Conservation (phyloP, 164 flowering plant genomes). For the Stephania yunnanensis region DNA sequence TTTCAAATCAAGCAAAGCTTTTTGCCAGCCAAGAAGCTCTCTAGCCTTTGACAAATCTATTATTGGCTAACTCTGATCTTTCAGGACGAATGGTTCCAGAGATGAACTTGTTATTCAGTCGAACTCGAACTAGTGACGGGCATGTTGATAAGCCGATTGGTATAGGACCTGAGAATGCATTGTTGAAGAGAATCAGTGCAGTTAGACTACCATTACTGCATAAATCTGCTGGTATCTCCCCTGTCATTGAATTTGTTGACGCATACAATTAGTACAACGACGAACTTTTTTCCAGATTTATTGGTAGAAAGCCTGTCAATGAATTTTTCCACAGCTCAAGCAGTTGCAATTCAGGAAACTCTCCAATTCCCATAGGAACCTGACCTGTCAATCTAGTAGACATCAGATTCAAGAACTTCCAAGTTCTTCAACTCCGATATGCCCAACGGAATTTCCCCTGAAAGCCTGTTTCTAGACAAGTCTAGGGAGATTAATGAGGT, state of each 20-base stretch:
- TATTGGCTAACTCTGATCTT: slow-evolving; percentile 72
- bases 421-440: slow-evolving; percentile 46
- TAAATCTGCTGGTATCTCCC: slow-evolving; percentile 59
- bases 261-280: slow-evolving; percentile 78
- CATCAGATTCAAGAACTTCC: slow-evolving; percentile 74
- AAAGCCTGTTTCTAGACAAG: slow-evolving; percentile 66
- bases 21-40: no score
- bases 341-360: slow-evolving; percentile 43
- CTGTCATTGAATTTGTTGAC: slow-evolving; percentile 76
- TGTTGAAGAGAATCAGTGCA: slow-evolving; percentile 91
- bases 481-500: slow-evolving; percentile 52
- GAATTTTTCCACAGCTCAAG: slow-evolving; percentile 95
- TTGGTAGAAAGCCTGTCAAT: slow-evolving; percentile 66
- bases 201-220: slow-evolving; percentile 68
- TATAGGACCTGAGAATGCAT: slow-evolving; percentile 67
- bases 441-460: slow-evolving; percentile 68
- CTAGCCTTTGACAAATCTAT: no score
- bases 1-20: no score
- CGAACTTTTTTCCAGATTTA: slow-evolving; percentile 59
- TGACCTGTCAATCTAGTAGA: slow-evolving; percentile 59
- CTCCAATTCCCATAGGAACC: slow-evolving; percentile 48
- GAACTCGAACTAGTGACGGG: slow-evolving; percentile 61
- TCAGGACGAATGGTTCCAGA: slow-evolving; percentile 69
- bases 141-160: slow-evolving; percentile 55
- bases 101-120: slow-evolving; percentile 70